phyloP scores from a whole-genome alignment of 257 asterid genomes.

The Ilex asprella region DNA sequence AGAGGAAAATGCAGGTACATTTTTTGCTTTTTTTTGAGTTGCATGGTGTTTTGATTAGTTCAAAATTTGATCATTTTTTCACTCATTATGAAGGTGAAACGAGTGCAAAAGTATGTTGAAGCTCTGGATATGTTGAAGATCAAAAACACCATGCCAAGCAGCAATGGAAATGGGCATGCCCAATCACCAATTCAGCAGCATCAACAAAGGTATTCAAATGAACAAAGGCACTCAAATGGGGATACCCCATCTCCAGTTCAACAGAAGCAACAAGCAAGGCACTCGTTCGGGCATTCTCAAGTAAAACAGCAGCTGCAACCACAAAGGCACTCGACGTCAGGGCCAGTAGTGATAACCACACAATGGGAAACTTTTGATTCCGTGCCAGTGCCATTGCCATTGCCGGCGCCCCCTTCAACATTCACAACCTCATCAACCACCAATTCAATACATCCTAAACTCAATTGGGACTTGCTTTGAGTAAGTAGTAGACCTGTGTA shows the following conservation, averaged over 20 bases:
- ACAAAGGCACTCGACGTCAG: conserved; percentile 24
- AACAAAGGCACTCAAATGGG: conserved; percentile 9
- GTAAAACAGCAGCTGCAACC: conserved; percentile 6
- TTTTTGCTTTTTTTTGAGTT: neutral
- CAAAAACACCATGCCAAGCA: conserved; percentile 24
- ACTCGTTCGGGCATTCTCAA: neutral
- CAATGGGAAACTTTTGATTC: conserved; percentile 47
- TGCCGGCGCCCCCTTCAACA: conserved; percentile 13
- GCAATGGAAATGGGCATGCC: conserved; percentile 12
- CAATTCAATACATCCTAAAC: conserved; percentile 25
- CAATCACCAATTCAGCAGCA: conserved; percentile 10
- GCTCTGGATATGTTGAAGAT: conserved; percentile 34
- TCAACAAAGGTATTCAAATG: conserved; percentile 8
- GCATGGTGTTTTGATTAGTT: neutral
- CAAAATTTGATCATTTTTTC: too few relatives aligned
- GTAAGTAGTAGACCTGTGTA: conserved; percentile 11
- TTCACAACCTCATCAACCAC: conserved; percentile 15
- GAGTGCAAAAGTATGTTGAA: conserved; percentile 38
- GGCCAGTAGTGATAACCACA: conserved; percentile 33
- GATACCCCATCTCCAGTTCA: conserved; percentile 13
- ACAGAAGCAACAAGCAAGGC: conserved; percentile 12
- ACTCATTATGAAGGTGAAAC: conserved; percentile 7
- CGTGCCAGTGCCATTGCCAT: conserved; percentile 8
- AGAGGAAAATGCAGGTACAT: conserved; percentile 79
- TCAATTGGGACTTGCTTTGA: conserved; percentile 43